Conservation (phyloP, 2,329 filamentous ascomycete species). For the Colletotrichum godetiae region DNA sequence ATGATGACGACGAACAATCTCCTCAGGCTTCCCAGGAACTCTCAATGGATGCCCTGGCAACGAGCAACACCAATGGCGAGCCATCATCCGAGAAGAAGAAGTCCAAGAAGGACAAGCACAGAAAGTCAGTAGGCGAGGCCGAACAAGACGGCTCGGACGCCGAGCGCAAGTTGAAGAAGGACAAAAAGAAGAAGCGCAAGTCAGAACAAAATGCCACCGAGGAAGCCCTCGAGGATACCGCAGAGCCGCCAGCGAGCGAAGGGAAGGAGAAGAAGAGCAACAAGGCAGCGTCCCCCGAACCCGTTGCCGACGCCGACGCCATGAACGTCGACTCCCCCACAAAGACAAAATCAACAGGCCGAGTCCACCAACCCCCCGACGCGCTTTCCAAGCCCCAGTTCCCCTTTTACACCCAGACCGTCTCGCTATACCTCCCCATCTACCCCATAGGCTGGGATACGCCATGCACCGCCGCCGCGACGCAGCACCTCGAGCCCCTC, state of each 20-base stretch:
- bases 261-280: conserved; percentile 42
- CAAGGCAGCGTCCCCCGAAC: conserved; percentile 38
- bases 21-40: conserved; percentile 27
- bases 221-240: conserved; percentile 23
- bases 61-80: conserved; percentile 22
- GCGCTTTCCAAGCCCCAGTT: conserved; percentile 59
- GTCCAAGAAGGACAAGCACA: conserved; percentile 30
- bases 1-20: conserved; percentile 37
- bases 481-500: conserved; percentile 80
- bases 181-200: conserved; percentile 48
- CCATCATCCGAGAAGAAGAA: conserved; percentile 28
- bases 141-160: conserved; percentile 41
- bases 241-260: conserved; percentile 4
- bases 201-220: conserved; percentile 42
- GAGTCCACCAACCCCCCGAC: conserved; percentile 51
- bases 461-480: conserved; percentile 76
- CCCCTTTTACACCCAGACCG: conserved; percentile 82
- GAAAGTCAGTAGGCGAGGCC: conserved; percentile 33
- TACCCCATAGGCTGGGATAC: conserved; percentile 77
- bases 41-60: conserved; percentile 30
- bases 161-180: conserved; percentile 47
- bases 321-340: conserved; percentile 54
- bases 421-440: conserved; percentile 83
- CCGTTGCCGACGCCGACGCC: conserved; percentile 41
- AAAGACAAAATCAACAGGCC: conserved; percentile 42